Base-by-base conservation (phyloP, 371 early-diverging fungal genomes). In the Agmasoma carcini region DNA sequence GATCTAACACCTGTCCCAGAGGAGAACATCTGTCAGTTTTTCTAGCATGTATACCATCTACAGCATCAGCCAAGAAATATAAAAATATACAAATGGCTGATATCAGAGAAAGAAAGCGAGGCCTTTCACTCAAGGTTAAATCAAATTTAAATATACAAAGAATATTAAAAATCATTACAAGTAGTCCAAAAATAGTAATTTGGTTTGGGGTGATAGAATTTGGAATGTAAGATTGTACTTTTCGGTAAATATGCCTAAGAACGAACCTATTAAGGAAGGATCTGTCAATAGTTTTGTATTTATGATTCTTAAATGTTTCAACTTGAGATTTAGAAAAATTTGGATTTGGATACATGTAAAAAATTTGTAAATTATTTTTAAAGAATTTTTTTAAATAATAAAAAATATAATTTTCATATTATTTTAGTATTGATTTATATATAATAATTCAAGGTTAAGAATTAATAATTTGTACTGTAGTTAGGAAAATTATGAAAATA, bases 31-130 rank as follows among this genome's bases (percentile, higher is more conserved):
- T 77, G n/a, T 83, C 82, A 17, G 90, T 90, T 53, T 85, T 77
- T 50, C 93, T 79, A 7, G 96, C 96, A 73, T 95, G 93, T 74
- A 87, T 87, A 44, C 96, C 96, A 73, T 95, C 96, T 48, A 93
- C 84, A 64, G 85, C 86, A 74, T 95, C 96, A 69, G 90, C 85
- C 1, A 90, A 86, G 45, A 85, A 86, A 72, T 91, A 92, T 29
- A 89, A 68, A 83, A 87, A 91, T 56, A 92, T 69, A 27, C 85
- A 85, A 23, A 83, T 61, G 5, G 83, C 84, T 76, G 61, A 65
- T n/a, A 30, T 19, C 14, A 85, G 82, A 73, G 87, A 85, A 22
- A 89, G 67, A 86, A 90, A 87, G 17, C 78, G 65, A 7, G 88
- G 88, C 7, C 79, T 82, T 2, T 81, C 81, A 1, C 82, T 80